Base-by-base conservation (phyloP, 2,329 filamentous ascomycete species). In the Colletotrichum sidae region DNA sequence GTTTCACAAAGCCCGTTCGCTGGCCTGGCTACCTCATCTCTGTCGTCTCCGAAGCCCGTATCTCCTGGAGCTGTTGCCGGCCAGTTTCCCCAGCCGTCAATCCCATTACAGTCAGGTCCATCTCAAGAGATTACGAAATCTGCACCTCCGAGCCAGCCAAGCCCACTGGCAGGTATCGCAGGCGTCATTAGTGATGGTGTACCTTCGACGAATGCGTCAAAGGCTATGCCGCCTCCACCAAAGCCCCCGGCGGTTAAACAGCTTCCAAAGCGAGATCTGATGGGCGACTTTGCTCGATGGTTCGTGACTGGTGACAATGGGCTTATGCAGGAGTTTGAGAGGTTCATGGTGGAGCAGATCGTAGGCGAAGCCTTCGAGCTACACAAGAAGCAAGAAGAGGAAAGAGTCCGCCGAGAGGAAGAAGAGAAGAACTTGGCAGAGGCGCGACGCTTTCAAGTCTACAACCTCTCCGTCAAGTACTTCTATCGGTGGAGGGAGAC, bases 401-500 rank as follows among this genome's bases (percentile, higher is more conserved):
- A 82, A 59, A 78, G 78, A 44, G 77, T 70, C 52, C 76, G 72
- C 17, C 79, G 75, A 51, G 84, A 86, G 60, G 84, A 86, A 69
- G 84, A 87, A 45, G 79, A 81, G 15, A 70, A 72, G 67, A 70
- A 83, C 70, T 49, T 83, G 73, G 79, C 78, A 2, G 75, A 84
- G 57, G 85, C 85, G 12, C 76, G 79, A 13, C 73, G 77, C n/a
- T 86, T 84, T 68, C 79, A 83, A 42, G 70, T 69, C 4, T 82
- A 85, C 70, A 86, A 79, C 59, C 76, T 88, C 37, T 75, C 78
- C 11, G 75, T 87, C 64, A 86, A 83, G 52, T 88, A 80, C 72
- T 87, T 88, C 65, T 87, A 88, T 69, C 78, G 78, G 15, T 89
- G 86, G 86, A 83, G 81, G 53, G 73, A 82, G 12, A 80, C 75